A percentile compares a stretch with the other conserved stretches of the same genome.
Evolutionary conservation across 2,329 filamentous ascomycete genomes (phyloP).

Genomic region (Sporothrix phasma): DNA sequence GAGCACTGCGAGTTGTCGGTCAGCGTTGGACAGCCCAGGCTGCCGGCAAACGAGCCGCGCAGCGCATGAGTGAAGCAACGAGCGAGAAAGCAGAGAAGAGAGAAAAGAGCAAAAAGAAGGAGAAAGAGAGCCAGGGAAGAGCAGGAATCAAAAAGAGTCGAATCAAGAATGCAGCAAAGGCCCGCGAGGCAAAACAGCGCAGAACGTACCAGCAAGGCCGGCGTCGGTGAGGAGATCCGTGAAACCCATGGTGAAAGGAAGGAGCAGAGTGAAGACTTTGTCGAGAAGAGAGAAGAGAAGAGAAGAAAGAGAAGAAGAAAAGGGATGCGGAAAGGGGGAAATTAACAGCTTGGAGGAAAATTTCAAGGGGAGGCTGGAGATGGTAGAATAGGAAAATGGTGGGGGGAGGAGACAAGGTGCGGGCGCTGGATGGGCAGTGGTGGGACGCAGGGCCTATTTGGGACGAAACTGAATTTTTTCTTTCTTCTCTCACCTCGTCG

Average conservation of each 20-base stretch:
- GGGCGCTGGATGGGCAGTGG: not conserved
- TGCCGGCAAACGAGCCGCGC: slow-evolving; percentile 2
- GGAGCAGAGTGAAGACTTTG: not conserved
- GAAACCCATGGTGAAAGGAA: slow-evolving; percentile 23
- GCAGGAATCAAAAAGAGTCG: not conserved
- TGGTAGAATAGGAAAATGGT: slow-evolving; percentile 10
- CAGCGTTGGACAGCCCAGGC: slow-evolving; percentile 11
- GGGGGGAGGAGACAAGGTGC: slow-evolving; percentile 8
- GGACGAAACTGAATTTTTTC: slow-evolving; percentile 13
- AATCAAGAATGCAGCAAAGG: not conserved
- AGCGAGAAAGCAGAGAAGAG: slow-evolving; percentile 2
- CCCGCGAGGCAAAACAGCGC: slow-evolving; percentile 8
- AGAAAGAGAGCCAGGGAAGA: not conserved
- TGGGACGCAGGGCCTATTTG: slow-evolving; percentile 3
- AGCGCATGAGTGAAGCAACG: not conserved
- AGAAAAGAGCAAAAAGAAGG: not conserved
- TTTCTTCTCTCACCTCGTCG: not conserved
- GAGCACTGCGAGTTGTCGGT: slow-evolving; percentile 36
- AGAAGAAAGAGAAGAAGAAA: slow-evolving; percentile 2
- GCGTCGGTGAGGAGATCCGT: slow-evolving; percentile 24
- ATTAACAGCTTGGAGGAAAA: slow-evolving; percentile 6
- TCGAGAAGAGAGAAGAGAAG: not conserved
- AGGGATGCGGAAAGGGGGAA: not conserved
- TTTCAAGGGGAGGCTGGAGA: slow-evolving; percentile 13
- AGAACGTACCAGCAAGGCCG: slow-evolving; percentile 23